Evolutionary conservation across 352 stramenopile genomes (phyloP), one percentile per base, ranked within the genome.

Genomic region (Elongisporangium anandrum): DNA sequence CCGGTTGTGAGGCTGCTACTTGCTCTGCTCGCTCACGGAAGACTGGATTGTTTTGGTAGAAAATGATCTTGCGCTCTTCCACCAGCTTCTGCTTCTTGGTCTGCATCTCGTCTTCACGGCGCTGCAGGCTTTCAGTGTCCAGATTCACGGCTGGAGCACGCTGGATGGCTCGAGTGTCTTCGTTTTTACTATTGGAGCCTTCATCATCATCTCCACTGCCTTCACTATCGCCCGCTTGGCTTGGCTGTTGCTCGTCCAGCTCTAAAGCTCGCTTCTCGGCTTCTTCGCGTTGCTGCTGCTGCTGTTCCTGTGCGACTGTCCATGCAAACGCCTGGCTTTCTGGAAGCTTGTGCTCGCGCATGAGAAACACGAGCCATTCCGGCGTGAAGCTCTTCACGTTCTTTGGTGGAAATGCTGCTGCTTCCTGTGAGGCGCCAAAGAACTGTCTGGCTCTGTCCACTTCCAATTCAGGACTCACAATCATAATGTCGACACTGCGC

Each of bases 1-100:
- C 70, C 54, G 45, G 52, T 8, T 41, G 29, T 4, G 29, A 41
- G 5, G 29, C 29, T 15, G 29, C 29, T 13, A 15, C 34, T 2
- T 64, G 60, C 17, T 85, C 68, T 4, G 66, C 73, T 50, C 90
- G 72, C 13, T 64, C 64, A 23, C 69, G 56, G 54, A 94, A 91
- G 4, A 64, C 69, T 20, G 81, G 82, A 24, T 94, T 94, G 56
- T 87, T 86, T 59, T 78, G 70, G 63, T 87, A 88, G 51, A 94
- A 94, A 50, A 90, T 79, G 9, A 69, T 61, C 17, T 63, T 81
- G 5, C 80, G 77, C 26, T 89, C 75, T 39, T 75, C 70, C 41
- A 90, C 79, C 19, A 89, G 59, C 50, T 77, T 73, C 5, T 65
- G 53, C 34, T 89, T 90, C 52, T 82, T 75, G 9, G 66, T 56